Evolutionary conservation across 2,329 filamentous ascomycete species (phyloP), one percentile per base, ranked within the genome.

Genomic region (Aspergillus melleus): DNA sequence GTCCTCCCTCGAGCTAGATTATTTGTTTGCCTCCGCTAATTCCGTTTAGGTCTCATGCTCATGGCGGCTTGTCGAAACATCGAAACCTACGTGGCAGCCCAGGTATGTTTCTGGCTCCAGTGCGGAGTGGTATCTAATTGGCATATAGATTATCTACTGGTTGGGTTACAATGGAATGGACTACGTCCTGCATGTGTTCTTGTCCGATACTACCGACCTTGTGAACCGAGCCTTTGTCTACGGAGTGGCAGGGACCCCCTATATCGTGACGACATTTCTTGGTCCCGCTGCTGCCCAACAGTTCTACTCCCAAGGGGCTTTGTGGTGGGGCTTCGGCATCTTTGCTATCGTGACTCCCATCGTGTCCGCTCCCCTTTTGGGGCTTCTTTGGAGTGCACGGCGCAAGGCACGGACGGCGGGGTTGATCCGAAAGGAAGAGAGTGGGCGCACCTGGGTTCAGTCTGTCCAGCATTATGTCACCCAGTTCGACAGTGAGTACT

Each of bases 1-100:
- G n/a, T 16, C 14, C 6, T 39, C 6, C 14, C 16, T n/a, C 12
- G 1, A 6, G 14, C 12, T 14, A 4, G 32, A 12, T 14, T 4
- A 2, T 22, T 22, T 11, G 12, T 4, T 9, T 36, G 1, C 32
- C 32, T n/a, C 16, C 16, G 5, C 36, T 39, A 6, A 39, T 12
- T n/a, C 14, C 2, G 14, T 2, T 14, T 12, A 42, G 81, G 82
- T n/a, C 74, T 88, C 44, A 77, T 87, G 62, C 80, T 90, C 75
- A 87, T 88, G 76, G 88, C 88, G 3, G 78, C 77, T 2, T 88
- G 84, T 72, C 76, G 80, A 3, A 84, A 84, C 61, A 81, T 90
- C 19, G 74, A 83, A 57, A 85, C 83, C 0, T 90, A 87, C 70
- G 84, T 85, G 51, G 87, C 87, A 1, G 86, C 85, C 1, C 81